Evolutionary conservation across 352 stramenopile species (phyloP).

Genomic region (Phytophthora agathidicida): DNA sequence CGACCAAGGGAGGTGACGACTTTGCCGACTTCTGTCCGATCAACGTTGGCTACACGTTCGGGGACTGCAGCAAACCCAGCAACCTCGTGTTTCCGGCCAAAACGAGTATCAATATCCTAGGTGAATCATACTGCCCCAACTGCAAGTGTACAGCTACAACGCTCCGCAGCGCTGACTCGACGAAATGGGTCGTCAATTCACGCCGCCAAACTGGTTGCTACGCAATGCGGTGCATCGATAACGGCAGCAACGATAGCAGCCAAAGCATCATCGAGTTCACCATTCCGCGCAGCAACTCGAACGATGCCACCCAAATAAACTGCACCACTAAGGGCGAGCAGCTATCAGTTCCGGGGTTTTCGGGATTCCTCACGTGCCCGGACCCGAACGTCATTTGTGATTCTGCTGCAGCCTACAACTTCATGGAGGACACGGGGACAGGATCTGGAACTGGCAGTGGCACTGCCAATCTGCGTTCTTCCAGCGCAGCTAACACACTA

Average conservation of each 20-base stretch:
- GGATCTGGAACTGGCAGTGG: neutral
- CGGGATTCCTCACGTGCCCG: conserved; percentile 64
- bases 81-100: conserved; percentile 57
- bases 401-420: conserved; percentile 18
- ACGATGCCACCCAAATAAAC: conserved; percentile 38
- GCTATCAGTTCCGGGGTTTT: conserved; percentile 55
- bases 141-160: conserved; percentile 79
- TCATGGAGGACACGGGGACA: conserved; percentile 14
- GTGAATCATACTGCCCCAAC: conserved; percentile 74
- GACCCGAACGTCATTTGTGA: conserved; percentile 73
- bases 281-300: conserved; percentile 39
- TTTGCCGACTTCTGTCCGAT: conserved; percentile 84
- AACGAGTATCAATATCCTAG: conserved; percentile 76
- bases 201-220: conserved; percentile 81
- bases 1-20: conserved; percentile 55
- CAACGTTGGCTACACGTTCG: conserved; percentile 68
- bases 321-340: conserved; percentile 55
- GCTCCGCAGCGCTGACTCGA: conserved; percentile 65
- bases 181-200: conserved; percentile 56
- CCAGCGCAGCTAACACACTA: conserved; percentile 7
- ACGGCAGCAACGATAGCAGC: conserved; percentile 8
- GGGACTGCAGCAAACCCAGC: conserved; percentile 63
- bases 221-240: conserved; percentile 60
- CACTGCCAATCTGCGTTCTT: conserved; percentile 22
- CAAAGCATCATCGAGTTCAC: conserved; percentile 49